Evolutionary conservation across 2,329 filamentous ascomycete species (phyloP), one percentile per base, ranked within the genome.

Genomic region (Fusarium siculi): DNA sequence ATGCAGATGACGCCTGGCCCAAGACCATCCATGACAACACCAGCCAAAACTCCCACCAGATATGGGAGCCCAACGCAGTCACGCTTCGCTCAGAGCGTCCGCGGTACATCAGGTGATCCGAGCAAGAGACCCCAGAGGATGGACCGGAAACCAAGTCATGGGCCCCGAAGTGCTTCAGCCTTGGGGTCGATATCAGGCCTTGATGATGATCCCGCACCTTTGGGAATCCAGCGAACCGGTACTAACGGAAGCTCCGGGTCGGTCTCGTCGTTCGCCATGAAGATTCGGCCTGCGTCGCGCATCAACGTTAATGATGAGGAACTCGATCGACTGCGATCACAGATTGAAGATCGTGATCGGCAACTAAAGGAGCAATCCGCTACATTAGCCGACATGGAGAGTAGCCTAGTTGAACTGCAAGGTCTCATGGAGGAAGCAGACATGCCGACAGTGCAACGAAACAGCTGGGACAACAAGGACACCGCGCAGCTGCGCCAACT

Each of bases 281-380:
- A 88, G 79, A 79, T 86, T 54, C 86, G 88, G 15, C 87, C 89
- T 12, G 81, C 83, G 6, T 89, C 88, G 7, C 85, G 87, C 44
- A 64, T 85, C n/a, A 85, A 82, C 43, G 79, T 78, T 39, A 87
- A 91, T 67, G 92, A 93, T 37, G 91, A 93, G 47, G 93, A 97
- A 79, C 81, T 97, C 12, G 91, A 93, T 75, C 87, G 90, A 37
- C 85, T 99, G 34, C 91, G 90, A 68, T 84, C 87, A 43, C 90
- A 96, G 80, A 87, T 98, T 25, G 91, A 95, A 72, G 95, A 97
- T 70, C 91, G 94, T 36, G 95, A 98, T 75, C 90, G 88, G 73
- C 94, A 97, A 80, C 85, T 99, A n/a, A 92, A 92, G 76, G 96
- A 98, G 47, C 96, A 99, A 81, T 91, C 94, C 5, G 85, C 90